A percentile compares a stretch with the other conserved stretches of the same genome.
These are phyloP conservation scores for Apiospora aurea DNA, from an alignment of 2,329 filamentous ascomycete species.

Conservation along the genomic window DNA sequence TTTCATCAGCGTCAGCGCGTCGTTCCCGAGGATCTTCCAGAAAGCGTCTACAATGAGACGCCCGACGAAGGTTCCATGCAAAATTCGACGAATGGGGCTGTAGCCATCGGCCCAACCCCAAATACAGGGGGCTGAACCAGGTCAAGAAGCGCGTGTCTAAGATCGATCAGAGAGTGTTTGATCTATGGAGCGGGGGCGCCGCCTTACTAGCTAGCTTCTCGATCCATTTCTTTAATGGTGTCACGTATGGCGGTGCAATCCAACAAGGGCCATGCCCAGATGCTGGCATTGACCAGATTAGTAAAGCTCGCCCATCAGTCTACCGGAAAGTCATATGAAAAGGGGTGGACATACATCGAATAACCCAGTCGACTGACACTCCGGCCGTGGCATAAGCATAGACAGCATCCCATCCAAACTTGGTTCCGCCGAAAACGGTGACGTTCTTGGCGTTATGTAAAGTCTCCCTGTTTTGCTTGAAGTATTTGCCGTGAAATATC, in stretches of 20 bases:
- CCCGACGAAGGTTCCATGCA: slow-evolving; percentile 65
- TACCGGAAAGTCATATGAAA: neutral
- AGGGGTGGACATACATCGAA: slow-evolving; percentile 47
- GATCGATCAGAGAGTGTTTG: neutral
- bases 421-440: slow-evolving; percentile 65
- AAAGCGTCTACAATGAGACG: slow-evolving; percentile 62
- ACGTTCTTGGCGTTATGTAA: slow-evolving; percentile 48
- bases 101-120: slow-evolving; percentile 73
- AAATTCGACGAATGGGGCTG: slow-evolving; percentile 57
- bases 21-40: slow-evolving; percentile 63
- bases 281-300: slow-evolving; percentile 29
- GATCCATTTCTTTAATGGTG: slow-evolving; percentile 56
- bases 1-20: slow-evolving; percentile 60
- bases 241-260: slow-evolving; percentile 59
- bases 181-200: rapidly evolving
- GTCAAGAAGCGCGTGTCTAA: slow-evolving; percentile 66
- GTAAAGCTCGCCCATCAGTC: neutral
- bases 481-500: slow-evolving; percentile 65
- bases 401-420: slow-evolving; percentile 69
- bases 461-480: slow-evolving; percentile 46
- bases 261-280: slow-evolving; percentile 62
- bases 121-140: slow-evolving; percentile 78
- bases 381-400: slow-evolving; percentile 63
- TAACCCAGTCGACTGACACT: slow-evolving; percentile 62
- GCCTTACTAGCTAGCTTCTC: slow-evolving; percentile 47